Percentiles rank a stretch among this genome's conserved stretches.
Conservation (phyloP, 257 asterid genomes). For the Euphrasia confusa region DNA sequence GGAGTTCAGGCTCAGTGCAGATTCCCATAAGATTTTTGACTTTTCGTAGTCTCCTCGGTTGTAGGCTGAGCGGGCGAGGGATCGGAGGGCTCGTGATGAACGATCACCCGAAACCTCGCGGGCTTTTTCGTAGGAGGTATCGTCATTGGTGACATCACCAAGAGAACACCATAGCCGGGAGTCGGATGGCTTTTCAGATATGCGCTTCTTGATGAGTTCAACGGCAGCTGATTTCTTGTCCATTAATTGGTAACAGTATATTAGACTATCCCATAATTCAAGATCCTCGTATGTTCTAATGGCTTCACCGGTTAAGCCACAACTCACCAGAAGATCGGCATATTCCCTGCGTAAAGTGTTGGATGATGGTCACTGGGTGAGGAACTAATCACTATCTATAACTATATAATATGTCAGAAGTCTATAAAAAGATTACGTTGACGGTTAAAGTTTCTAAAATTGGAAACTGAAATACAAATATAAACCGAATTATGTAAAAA, state of each 20-base stretch:
- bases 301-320: slow-evolving; percentile 92
- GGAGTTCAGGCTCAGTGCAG: slow-evolving; percentile 87
- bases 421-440: too few relatives aligned
- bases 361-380: background rate
- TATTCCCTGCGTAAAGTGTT: slow-evolving; percentile 55
- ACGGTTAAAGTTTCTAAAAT: too few relatives aligned
- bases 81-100: slow-evolving; percentile 81
- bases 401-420: too few relatives aligned
- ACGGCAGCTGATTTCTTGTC: slow-evolving; percentile 93
- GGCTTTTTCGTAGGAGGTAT: slow-evolving; percentile 71
- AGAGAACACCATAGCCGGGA: slow-evolving; percentile 93
- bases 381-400: slow-evolving; percentile 12
- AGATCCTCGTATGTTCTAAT: slow-evolving; percentile 76
- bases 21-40: slow-evolving; percentile 75
- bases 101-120: slow-evolving; percentile 73
- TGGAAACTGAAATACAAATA: too few relatives aligned
- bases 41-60: slow-evolving; percentile 72
- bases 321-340: slow-evolving; percentile 82
- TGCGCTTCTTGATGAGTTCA: slow-evolving; percentile 61
- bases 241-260: slow-evolving; percentile 69
- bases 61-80: slow-evolving; percentile 94
- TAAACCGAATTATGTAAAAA: too few relatives aligned
- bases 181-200: slow-evolving; percentile 66
- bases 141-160: slow-evolving; percentile 81
- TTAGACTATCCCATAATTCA: slow-evolving; percentile 96